Percentiles rank a stretch among this genome's conserved stretches.
These are phyloP conservation scores for Magnolia officinalis DNA, from an alignment of 164 flowering plant genomes.

Conservation along the genomic window DNA sequence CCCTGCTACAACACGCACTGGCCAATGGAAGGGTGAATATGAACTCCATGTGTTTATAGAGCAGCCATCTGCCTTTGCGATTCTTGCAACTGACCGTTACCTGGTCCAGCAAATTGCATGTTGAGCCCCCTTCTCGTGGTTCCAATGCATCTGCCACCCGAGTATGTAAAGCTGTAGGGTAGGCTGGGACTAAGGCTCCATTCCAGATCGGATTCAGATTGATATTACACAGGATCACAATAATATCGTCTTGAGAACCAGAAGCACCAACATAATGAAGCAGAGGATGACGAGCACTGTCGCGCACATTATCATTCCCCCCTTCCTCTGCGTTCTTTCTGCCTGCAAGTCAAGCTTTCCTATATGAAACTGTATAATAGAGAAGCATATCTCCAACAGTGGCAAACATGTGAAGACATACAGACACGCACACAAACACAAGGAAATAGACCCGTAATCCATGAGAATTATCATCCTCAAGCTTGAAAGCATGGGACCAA, in stretches of 20 bases:
- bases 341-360: constrained; percentile 49
- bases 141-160: not conserved
- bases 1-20: not conserved
- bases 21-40: constrained; percentile 10
- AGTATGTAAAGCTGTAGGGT: not conserved
- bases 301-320: constrained; percentile 93
- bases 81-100: not conserved
- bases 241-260: constrained; percentile 68
- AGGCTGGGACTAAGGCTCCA: not conserved
- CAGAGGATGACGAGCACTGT: constrained; percentile 85
- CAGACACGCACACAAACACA: not conserved
- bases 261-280: constrained; percentile 75
- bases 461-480: not conserved
- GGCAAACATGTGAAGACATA: not conserved
- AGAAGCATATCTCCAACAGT: not conserved
- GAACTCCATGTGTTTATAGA: not conserved
- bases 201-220: not conserved
- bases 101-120: not conserved
- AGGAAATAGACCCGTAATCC: not conserved
- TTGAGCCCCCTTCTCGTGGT: not conserved
- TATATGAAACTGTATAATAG: not conserved
- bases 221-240: constrained; percentile 34
- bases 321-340: constrained; percentile 78
- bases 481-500: not conserved
- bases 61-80: not conserved